Percentiles rank a stretch among this genome's conserved stretches.
phyloP scores from a whole-genome alignment of 352 stramenopile genomes.

The Globisporangium nagaii region DNA sequence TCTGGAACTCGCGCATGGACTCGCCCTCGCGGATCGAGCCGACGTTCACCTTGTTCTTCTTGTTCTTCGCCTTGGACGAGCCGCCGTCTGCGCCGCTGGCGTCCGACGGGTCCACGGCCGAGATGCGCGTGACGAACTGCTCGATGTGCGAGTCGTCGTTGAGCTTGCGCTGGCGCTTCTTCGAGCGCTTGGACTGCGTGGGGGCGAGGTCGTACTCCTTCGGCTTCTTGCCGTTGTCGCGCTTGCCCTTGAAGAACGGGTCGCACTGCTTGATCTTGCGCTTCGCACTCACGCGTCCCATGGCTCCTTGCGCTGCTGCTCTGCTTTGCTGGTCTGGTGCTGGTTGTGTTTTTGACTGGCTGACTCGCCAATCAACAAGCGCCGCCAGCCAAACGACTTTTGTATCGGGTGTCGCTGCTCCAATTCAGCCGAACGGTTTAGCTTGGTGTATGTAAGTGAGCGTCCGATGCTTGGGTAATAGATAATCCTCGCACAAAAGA shows the following conservation, averaged over 20 bases:
- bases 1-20: slow-evolving; percentile 82
- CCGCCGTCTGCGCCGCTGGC: neutral
- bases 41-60: slow-evolving; percentile 46
- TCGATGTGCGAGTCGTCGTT: slow-evolving; percentile 59
- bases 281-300: slow-evolving; percentile 70
- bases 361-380: neutral
- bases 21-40: slow-evolving; percentile 57
- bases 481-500: no score
- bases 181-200: slow-evolving; percentile 66
- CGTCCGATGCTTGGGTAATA: no score
- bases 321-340: neutral
- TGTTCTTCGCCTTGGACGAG: slow-evolving; percentile 25
- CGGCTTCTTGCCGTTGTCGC: slow-evolving; percentile 62
- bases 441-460: no score
- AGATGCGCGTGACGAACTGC: slow-evolving; percentile 53
- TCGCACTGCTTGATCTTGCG: slow-evolving; percentile 85
- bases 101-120: slow-evolving; percentile 18
- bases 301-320: slow-evolving; percentile 4
- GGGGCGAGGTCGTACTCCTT: slow-evolving; percentile 66
- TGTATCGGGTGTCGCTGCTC: no score
- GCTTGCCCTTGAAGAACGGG: slow-evolving; percentile 82
- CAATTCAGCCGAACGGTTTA: no score
- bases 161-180: slow-evolving; percentile 73
- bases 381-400: neutral
- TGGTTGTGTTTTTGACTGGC: neutral